Conservation (phyloP, 805 yeast species). For the Ogataea populi-albae region DNA sequence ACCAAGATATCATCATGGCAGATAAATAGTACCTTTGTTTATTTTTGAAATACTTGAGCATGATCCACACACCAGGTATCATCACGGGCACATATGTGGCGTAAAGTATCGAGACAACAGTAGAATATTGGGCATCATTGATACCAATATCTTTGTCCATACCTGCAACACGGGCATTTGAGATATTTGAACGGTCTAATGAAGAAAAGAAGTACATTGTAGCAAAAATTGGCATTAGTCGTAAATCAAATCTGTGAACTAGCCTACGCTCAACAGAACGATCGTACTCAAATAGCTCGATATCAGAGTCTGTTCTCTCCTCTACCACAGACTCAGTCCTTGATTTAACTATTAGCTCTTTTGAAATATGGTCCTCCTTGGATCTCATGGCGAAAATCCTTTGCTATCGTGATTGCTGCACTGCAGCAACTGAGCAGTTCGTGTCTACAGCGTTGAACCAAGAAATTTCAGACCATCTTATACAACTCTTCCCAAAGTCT, state of each 20-base stretch:
- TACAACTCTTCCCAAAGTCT: too few relatives aligned
- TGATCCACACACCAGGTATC: constrained; percentile 37
- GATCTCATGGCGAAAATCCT: too few relatives aligned
- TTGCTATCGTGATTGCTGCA: too few relatives aligned
- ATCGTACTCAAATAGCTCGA: too few relatives aligned
- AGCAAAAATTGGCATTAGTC: constrained; percentile 42
- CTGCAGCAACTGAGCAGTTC: too few relatives aligned
- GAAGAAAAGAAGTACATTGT: constrained; percentile 44
- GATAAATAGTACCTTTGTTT: constrained; percentile 32
- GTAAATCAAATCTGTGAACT: constrained; percentile 41
- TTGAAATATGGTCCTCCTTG: too few relatives aligned
- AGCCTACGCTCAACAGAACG: constrained; percentile 33
- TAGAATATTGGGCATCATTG: constrained; percentile 38
- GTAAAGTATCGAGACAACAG: constrained; percentile 44
- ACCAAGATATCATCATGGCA: constrained; percentile 36
- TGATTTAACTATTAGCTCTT: too few relatives aligned
- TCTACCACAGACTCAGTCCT: too few relatives aligned
- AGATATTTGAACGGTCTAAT: constrained; percentile 56
- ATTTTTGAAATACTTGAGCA: constrained; percentile 30
- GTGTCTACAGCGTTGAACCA: too few relatives aligned
- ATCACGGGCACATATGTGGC: constrained; percentile 44
- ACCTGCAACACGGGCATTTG: constrained; percentile 58
- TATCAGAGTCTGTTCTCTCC: too few relatives aligned
- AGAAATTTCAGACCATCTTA: too few relatives aligned
- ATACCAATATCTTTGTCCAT: constrained; percentile 39